A percentile compares a stretch with the other conserved stretches of the same genome.
phyloP scores from a whole-genome alignment of 768 basidiomycete species.

The Nidularia sp. region DNA sequence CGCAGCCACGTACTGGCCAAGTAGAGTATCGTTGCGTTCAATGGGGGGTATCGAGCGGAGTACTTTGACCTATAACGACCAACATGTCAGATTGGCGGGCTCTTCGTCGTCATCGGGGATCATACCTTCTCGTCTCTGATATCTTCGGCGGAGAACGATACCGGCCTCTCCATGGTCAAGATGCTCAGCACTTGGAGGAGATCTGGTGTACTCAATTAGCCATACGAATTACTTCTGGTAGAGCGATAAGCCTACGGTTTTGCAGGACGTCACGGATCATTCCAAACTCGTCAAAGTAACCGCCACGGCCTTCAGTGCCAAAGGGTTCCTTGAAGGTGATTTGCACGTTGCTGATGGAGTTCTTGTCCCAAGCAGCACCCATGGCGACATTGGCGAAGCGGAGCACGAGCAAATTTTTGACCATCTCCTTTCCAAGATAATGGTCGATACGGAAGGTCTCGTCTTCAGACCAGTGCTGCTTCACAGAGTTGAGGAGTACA shows the following conservation, averaged over 20 bases:
- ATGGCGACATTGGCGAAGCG: conserved; percentile 94
- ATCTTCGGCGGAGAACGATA: conserved; percentile 95
- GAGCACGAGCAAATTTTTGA: conserved; percentile 95
- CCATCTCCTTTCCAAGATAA: conserved; percentile 99
- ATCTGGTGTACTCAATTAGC: conserved; percentile 44
- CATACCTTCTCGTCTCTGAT: conserved; percentile 96
- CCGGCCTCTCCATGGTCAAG: conserved; percentile 96
- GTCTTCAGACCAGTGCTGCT: conserved; percentile 88
- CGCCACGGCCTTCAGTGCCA: conserved; percentile 99
- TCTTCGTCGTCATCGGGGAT: conserved; percentile 2
- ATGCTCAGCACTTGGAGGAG: conserved; percentile 92
- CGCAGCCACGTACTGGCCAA: conserved; percentile 90
- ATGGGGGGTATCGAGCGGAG: conserved; percentile 88
- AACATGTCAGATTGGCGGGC: neutral
- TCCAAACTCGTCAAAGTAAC: conserved; percentile 99
- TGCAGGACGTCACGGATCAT: conserved; percentile 97
- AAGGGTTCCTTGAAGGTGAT: conserved; percentile 99
- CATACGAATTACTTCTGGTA: conserved; percentile 9
- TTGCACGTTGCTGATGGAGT: conserved; percentile 94
- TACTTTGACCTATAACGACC: conserved; percentile 78
- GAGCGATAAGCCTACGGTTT: conserved; percentile 71
- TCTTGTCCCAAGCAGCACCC: conserved; percentile 91
- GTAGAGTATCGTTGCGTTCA: conserved; percentile 69
- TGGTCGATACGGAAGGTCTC: conserved; percentile 99
- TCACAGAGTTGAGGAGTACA: conserved; percentile 72